Percentiles rank a stretch among this genome's conserved stretches.
These are phyloP conservation scores for Fraxinus cuspidata DNA, from an alignment of 257 asterid genomes.

Conservation along the genomic window DNA sequence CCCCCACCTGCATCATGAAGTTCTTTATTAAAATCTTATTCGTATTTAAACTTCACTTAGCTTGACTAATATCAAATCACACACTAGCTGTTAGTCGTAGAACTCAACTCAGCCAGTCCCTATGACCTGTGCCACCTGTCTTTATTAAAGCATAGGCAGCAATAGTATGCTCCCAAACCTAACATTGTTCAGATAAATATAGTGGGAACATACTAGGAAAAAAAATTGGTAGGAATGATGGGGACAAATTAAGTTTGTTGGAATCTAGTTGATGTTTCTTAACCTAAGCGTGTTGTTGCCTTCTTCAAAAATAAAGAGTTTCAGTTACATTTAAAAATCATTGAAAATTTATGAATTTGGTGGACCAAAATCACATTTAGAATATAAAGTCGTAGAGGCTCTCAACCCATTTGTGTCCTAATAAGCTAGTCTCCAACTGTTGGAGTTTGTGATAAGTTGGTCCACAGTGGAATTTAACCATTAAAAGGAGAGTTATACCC, in stretches of 20 bases:
- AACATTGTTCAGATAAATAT: background rate
- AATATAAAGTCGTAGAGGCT: background rate
- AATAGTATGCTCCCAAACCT: background rate
- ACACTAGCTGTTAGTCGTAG: background rate
- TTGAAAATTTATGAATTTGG: background rate
- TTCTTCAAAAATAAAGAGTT: background rate
- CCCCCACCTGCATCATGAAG: slow-evolving; percentile 24
- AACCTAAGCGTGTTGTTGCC: background rate
- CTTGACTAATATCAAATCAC: background rate
- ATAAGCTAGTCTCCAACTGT: background rate
- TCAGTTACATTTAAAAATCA: background rate
- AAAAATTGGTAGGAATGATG: background rate
- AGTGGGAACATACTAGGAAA: background rate
- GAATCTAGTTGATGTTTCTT: background rate
- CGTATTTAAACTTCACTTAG: background rate
- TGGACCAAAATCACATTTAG: background rate
- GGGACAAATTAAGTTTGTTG: background rate
- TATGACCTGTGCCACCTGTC: background rate
- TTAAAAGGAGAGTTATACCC: background rate
- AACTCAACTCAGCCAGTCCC: background rate
- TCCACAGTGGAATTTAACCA: background rate
- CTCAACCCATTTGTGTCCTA: background rate
- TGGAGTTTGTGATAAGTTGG: background rate
- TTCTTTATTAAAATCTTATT: background rate
- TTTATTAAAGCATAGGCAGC: background rate